These are phyloP conservation scores for Phialocephala sp. DNA, from an alignment of 2,329 filamentous ascomycete genomes.

Conservation along the genomic window DNA sequence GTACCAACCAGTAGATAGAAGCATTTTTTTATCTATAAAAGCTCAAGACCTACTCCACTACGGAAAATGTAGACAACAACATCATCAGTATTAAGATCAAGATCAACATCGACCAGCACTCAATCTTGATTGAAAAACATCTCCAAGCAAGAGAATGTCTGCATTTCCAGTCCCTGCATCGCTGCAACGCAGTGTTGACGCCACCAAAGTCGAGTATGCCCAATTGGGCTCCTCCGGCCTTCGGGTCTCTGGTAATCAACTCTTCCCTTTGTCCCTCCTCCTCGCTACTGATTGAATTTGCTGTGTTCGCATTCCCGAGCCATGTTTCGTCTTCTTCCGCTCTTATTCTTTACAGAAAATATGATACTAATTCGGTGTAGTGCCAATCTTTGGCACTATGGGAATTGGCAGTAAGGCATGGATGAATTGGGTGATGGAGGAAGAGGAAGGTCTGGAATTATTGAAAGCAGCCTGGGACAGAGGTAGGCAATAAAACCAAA, in stretches of 20 bases:
- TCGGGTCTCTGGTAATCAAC: constrained; percentile 64
- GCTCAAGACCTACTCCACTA: neutral
- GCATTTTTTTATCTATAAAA: neutral
- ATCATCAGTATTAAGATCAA: neutral
- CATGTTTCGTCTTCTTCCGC: too few species aligned
- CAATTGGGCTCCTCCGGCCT: constrained; percentile 66
- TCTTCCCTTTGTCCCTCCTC: too few species aligned
- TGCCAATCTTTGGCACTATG: constrained; percentile 70
- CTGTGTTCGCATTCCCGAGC: too few species aligned
- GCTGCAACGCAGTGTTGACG: constrained; percentile 42
- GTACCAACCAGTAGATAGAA: neutral
- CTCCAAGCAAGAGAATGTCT: neutral
- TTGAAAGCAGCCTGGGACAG: constrained; percentile 7
- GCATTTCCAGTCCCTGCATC: neutral
- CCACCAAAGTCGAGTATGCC: constrained; percentile 54
- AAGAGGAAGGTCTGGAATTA: constrained; percentile 50
- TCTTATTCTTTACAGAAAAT: too few species aligned
- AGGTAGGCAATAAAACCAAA: neutral
- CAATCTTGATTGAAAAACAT: neutral
- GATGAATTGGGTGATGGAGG: constrained; percentile 60
- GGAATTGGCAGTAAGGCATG: constrained; percentile 60
- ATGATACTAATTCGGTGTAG: too few species aligned
- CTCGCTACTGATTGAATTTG: too few species aligned
- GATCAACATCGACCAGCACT: neutral
- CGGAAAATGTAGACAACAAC: neutral